A percentile compares a stretch with the other conserved stretches of the same genome.
Conservation (phyloP, 1,284 basidiomycete genomes). For the Tilletia caries region DNA sequence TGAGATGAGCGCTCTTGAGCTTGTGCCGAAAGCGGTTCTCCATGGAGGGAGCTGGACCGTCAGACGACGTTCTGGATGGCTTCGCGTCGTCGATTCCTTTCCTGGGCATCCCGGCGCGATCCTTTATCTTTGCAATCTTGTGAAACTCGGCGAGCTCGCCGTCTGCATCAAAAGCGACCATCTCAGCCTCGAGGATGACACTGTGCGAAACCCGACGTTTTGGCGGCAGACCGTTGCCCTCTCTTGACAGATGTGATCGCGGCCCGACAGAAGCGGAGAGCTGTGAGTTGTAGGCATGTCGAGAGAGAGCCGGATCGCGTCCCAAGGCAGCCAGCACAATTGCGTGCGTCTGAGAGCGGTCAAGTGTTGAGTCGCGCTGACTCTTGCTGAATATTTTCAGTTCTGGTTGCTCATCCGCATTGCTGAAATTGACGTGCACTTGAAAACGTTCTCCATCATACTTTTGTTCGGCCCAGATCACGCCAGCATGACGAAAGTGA, state of each 20-base stretch:
- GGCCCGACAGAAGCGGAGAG: background rate
- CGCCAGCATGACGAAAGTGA: background rate
- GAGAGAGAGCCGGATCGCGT: background rate
- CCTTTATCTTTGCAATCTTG: conserved; percentile 5
- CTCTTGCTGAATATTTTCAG: conserved; percentile 1
- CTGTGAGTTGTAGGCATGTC: background rate
- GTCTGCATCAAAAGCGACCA: conserved; percentile 8
- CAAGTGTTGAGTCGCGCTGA: background rate
- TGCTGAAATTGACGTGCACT: background rate
- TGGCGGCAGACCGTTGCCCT: too few relatives aligned
- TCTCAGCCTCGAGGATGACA: conserved; percentile 10
- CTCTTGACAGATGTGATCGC: too few relatives aligned
- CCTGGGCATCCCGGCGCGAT: background rate
- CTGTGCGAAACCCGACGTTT: background rate
- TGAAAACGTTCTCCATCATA: conserved; percentile 7
- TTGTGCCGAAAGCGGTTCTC: background rate
- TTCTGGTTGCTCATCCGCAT: background rate
- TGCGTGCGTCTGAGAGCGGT: background rate
- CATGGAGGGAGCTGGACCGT: background rate
- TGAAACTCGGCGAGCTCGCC: conserved; percentile 3
- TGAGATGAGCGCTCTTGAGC: background rate
- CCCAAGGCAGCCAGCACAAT: conserved; percentile 9
- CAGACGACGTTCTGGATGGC: too few relatives aligned
- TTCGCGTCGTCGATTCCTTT: background rate
- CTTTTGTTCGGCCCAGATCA: conserved; percentile 3